These are phyloP conservation scores for Excoecaria agallocha DNA, from an alignment of 345 rosid species.

Conservation along the genomic window DNA sequence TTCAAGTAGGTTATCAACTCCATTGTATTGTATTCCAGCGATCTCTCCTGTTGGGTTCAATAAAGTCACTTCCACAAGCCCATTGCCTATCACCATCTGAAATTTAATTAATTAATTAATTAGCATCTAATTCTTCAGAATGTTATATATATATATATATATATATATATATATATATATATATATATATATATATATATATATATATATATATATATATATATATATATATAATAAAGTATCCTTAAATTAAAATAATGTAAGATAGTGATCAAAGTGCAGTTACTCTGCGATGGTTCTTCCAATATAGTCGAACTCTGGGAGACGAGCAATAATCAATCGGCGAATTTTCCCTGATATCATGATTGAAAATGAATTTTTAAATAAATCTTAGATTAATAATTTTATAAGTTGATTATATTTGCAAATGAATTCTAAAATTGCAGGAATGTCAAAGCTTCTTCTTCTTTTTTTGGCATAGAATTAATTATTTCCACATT, in stretches of 20 bases:
- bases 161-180: too few species aligned
- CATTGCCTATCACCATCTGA: conserved; percentile 71
- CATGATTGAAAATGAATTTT: background rate
- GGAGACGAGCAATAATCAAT: conserved; percentile 6
- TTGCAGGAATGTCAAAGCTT: background rate
- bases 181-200: too few species aligned
- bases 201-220: too few species aligned
- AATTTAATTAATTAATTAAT: background rate
- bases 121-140: background rate
- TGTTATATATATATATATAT: too few species aligned
- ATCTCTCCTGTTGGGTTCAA: conserved; percentile 63
- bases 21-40: conserved; percentile 56
- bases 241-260: too few species aligned
- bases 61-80: conserved; percentile 54
- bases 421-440: too few species aligned
- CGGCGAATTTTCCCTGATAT: background rate
- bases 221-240: too few species aligned
- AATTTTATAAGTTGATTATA: background rate
- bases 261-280: background rate
- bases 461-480: background rate
- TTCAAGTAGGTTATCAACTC: conserved; percentile 56
- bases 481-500: background rate
- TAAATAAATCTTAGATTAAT: background rate
- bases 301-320: conserved; percentile 3
- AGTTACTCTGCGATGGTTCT: conserved; percentile 6